Evolutionary conservation across 176 grass and related monocot genomes (phyloP), one percentile per base, ranked within the genome.

Genomic region (Stipa capillata): DNA sequence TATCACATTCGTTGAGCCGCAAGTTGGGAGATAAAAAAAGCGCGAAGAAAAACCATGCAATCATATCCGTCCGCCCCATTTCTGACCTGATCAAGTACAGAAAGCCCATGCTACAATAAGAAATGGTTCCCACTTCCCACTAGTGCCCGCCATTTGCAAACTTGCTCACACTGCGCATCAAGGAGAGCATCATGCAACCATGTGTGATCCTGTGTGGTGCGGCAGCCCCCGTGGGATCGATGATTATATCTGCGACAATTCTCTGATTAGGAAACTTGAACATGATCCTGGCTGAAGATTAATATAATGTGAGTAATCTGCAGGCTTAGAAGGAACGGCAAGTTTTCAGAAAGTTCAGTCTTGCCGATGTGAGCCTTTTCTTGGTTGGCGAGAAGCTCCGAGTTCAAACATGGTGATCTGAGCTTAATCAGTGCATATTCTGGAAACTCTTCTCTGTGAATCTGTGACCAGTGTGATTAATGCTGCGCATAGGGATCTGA

Each of bases 171-270:
- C 33, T 32, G 34, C 34, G 14, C 8, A 72, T 77, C 79, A 87
- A 70, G 41, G 72, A 31, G 50, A 71, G 52, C 72, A 82, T 82
- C 72, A 87, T 63, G 34, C 33, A 5, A 17, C 18, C 85, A 82
- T 61, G 79, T 85, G 63, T 21, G 51, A 10, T 8, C 51, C 18
- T 52, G 18, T 52, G 20, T 52, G 6, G 20, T 58, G 62, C 10
- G 13, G 35, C 24, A 11, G 57, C 34, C 70, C 65, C 81, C 64
- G 23, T 47, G 43, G 36, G n/a, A n/a, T 23, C 6, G 6, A 68
- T 20, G 4, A 76, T 44, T 28, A 33, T 7, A 39, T 14, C 63
- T 28, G 16, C 31, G 39, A 71, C 25, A 63, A 65, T 83, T 44
- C 35, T 42, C 29, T 58, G 43, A 9, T 29, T 31, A 65, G 56